phyloP scores from a whole-genome alignment of 2,329 filamentous ascomycete genomes.

The Penicillium sp. region DNA sequence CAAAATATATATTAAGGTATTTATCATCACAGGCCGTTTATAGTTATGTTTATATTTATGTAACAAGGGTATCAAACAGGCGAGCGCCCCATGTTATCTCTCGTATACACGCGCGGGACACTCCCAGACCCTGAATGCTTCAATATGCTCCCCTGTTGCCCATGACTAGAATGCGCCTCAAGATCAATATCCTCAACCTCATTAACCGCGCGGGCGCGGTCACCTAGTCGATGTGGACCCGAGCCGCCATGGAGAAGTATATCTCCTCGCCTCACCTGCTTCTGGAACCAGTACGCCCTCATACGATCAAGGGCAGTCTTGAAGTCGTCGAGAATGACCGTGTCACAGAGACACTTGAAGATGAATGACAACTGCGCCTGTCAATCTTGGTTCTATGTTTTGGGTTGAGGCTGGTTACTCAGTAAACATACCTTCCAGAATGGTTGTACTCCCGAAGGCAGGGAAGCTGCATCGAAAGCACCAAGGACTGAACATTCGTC shows the following conservation, averaged over 20 bases:
- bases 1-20: background rate
- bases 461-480: constrained; percentile 42
- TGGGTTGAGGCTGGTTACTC: background rate
- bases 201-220: background rate
- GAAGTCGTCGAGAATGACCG: constrained; percentile 71
- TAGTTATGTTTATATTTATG: background rate
- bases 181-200: constrained; percentile 5
- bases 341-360: constrained; percentile 71
- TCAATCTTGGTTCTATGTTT: background rate
- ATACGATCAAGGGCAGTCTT: constrained; percentile 58
- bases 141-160: background rate
- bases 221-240: background rate
- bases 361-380: constrained; percentile 56
- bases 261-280: constrained; percentile 5
- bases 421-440: constrained; percentile 59
- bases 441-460: constrained; percentile 65
- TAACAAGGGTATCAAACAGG: background rate
- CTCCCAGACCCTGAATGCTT: background rate
- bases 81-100: background rate
- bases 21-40: background rate
- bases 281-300: constrained; percentile 12
- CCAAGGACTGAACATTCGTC: constrained; percentile 65
- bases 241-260: constrained; percentile 6
- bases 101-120: constrained; percentile 12
- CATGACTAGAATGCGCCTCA: background rate